Percentiles rank a stretch among this genome's conserved stretches.
Conservation (phyloP, 2,329 filamentous ascomycete genomes). For the Microdochium nivale region DNA sequence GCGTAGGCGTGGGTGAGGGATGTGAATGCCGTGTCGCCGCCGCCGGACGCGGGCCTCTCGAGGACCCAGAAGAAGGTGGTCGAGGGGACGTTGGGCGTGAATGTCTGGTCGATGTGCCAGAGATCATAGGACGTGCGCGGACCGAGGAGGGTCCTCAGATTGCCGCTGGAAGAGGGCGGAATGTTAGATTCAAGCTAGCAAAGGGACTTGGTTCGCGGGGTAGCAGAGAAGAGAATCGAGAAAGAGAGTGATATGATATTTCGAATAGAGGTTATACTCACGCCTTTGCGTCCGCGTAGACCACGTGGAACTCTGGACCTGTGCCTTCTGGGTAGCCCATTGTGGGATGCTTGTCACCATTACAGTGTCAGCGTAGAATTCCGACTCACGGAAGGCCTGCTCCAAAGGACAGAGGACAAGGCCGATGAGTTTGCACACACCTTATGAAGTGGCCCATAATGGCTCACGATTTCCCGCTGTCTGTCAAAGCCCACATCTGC, state of each 20-base stretch:
- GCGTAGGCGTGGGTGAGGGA: constrained; percentile 20
- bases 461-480: constrained; percentile 17
- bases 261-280: constrained; percentile 3
- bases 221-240: too few species aligned
- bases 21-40: constrained; percentile 20
- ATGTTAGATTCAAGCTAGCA: too few species aligned
- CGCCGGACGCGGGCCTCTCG: constrained; percentile 12
- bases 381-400: not conserved
- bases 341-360: constrained; percentile 12
- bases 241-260: not conserved
- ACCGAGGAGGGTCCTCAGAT: constrained; percentile 16
- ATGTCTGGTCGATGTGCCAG: constrained; percentile 24
- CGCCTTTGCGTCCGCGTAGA: constrained; percentile 22
- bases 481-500: constrained; percentile 20
- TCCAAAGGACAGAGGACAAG: not conserved
- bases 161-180: constrained; percentile 15
- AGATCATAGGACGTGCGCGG: constrained; percentile 18
- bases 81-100: constrained; percentile 19
- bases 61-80: constrained; percentile 25
- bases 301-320: constrained; percentile 21
- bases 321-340: constrained; percentile 22
- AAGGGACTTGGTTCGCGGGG: too few species aligned
- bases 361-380: not conserved
- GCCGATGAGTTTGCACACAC: constrained; percentile 1
- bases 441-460: constrained; percentile 21